These are phyloP conservation scores for Lactarius sanguifluus DNA, from an alignment of 768 basidiomycete species.

Conservation along the genomic window DNA sequence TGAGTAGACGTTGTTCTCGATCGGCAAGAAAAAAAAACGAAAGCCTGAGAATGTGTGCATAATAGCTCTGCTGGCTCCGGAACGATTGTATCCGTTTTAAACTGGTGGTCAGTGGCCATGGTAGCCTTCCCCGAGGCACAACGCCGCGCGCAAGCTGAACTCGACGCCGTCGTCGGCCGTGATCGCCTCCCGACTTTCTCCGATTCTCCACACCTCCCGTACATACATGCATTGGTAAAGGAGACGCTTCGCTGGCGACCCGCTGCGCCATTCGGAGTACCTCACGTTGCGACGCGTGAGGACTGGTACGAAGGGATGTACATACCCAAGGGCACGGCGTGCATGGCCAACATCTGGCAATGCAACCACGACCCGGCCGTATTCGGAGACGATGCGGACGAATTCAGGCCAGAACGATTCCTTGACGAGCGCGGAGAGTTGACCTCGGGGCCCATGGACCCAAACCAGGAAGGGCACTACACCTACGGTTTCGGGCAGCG, in stretches of 20 bases:
- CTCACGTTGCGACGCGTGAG: conserved; percentile 28
- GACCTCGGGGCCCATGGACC: not conserved
- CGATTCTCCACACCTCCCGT: conserved; percentile 26
- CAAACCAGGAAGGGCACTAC: conserved; percentile 15
- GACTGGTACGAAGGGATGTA: conserved; percentile 34
- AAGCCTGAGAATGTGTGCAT: not conserved
- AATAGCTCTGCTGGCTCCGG: conserved; percentile 17
- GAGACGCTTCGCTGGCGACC: conserved; percentile 23
- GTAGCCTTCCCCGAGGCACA: conserved; percentile 27
- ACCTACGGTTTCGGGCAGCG: conserved; percentile 28
- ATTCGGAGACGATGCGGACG: conserved; percentile 24
- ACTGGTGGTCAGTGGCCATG: conserved; percentile 27
- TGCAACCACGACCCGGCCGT: conserved; percentile 9
- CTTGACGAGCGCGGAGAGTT: conserved; percentile 10
- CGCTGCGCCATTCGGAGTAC: not conserved
- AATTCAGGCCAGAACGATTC: conserved; percentile 29
- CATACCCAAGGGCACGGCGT: conserved; percentile 40
- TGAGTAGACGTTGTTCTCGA: conserved; percentile 1
- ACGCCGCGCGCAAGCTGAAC: conserved; percentile 27
- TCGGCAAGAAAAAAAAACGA: not conserved
- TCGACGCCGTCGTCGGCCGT: conserved; percentile 28
- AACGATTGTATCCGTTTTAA: conserved; percentile 6
- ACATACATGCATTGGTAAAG: conserved; percentile 27
- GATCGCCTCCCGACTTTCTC: conserved; percentile 25
- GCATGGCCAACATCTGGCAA: conserved; percentile 33